These are phyloP conservation scores for Stellera chamaejasme DNA, from an alignment of 345 rosid species.

Conservation along the genomic window DNA sequence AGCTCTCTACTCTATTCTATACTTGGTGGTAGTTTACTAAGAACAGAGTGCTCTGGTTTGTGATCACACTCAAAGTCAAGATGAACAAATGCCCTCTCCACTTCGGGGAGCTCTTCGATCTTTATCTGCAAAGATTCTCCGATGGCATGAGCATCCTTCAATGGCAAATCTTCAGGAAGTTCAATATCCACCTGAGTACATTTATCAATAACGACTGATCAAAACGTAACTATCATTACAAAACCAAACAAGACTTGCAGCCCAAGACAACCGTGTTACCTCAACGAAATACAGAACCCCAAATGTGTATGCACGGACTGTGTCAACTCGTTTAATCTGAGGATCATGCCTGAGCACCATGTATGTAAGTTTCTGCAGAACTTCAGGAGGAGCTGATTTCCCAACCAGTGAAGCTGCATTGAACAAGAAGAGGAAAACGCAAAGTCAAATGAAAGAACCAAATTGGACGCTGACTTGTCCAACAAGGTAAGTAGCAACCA, in stretches of 20 bases:
- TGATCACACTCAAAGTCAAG: constrained; percentile 71
- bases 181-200: constrained; percentile 56
- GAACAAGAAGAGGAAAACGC: constrained; percentile 23
- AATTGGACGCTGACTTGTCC: constrained; percentile 21
- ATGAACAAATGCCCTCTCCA: constrained; percentile 87
- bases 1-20: no score
- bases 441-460: constrained; percentile 17
- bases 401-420: constrained; percentile 71
- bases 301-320: constrained; percentile 87
- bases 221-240: not conserved
- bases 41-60: constrained; percentile 62
- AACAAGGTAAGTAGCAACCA: constrained; percentile 12
- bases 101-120: constrained; percentile 73
- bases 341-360: constrained; percentile 56
- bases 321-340: constrained; percentile 61
- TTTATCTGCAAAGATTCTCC: constrained; percentile 79
- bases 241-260: not conserved
- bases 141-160: constrained; percentile 65
- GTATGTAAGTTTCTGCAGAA: constrained; percentile 69
- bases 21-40: constrained; percentile 38
- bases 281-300: constrained; percentile 91
- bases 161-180: constrained; percentile 69
- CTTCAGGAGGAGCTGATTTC: constrained; percentile 82
- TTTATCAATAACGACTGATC: not conserved
- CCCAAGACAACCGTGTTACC: constrained; percentile 26